Percentiles rank a stretch among this genome's conserved stretches.
phyloP scores from a whole-genome alignment of 2,329 filamentous ascomycete genomes.

The Neodidymelliopsis sp. region DNA sequence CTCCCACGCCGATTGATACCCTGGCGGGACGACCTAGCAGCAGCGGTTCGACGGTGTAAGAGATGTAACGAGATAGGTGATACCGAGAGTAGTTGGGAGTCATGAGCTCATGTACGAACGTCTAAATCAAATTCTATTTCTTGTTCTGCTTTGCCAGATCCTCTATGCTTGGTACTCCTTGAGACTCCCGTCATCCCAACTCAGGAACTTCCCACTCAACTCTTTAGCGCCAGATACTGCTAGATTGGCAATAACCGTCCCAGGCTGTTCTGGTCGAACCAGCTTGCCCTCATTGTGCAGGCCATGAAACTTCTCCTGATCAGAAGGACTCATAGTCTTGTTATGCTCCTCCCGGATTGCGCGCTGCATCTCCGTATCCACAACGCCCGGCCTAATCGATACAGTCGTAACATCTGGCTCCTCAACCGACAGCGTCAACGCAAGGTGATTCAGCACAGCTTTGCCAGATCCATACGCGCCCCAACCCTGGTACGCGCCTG shows the following conservation, averaged over 20 bases:
- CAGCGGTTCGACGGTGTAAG: conserved; percentile 9
- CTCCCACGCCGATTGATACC: conserved; percentile 30
- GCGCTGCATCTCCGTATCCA: conserved; percentile 92
- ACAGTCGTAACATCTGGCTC: conserved; percentile 78
- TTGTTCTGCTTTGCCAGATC: not conserved
- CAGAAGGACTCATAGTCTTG: conserved; percentile 64
- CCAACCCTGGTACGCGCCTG: conserved; percentile 73
- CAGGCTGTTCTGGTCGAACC: conserved; percentile 83
- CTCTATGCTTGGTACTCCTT: conserved; percentile 21
- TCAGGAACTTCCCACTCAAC: conserved; percentile 79
- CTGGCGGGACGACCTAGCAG: conserved; percentile 30
- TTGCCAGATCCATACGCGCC: conserved; percentile 84
- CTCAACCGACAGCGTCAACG: conserved; percentile 74
- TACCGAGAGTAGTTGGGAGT: not conserved
- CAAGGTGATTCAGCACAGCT: conserved; percentile 82
- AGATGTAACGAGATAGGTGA: not conserved
- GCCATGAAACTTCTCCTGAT: conserved; percentile 70
- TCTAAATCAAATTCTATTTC: not conserved
- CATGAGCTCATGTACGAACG: not conserved
- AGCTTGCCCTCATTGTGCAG: conserved; percentile 75
- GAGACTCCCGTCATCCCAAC: conserved; percentile 46
- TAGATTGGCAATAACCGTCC: conserved; percentile 83
- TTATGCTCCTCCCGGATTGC: conserved; percentile 77
- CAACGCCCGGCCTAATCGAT: conserved; percentile 77
- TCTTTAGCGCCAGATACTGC: conserved; percentile 67